Conservation (phyloP, 106 monocot species). For the Apostasia shenzhenica region DNA sequence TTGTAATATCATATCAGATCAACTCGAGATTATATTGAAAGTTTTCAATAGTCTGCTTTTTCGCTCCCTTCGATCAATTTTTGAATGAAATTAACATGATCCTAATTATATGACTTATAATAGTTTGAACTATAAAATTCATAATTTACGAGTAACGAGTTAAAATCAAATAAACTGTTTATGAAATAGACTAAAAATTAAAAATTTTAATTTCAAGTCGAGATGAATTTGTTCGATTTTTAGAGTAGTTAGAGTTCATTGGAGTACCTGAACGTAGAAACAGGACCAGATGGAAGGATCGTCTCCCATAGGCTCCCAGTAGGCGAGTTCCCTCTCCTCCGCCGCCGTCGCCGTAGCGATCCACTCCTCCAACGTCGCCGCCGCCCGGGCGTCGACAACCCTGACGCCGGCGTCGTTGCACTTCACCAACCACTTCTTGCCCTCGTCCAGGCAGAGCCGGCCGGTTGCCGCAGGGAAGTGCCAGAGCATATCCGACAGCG, state of each 20-base stretch:
- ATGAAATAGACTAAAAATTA: too few relatives aligned
- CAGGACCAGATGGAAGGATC: conserved; percentile 76
- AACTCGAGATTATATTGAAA: background rate
- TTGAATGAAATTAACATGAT: too few relatives aligned
- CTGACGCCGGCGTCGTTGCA: conserved; percentile 89
- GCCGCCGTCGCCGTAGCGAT: conserved; percentile 32
- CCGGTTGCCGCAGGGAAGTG: conserved; percentile 73
- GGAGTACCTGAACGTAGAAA: conserved; percentile 57
- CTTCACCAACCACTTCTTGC: conserved; percentile 48
- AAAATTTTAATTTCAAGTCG: too few relatives aligned
- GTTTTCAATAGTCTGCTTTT: too few relatives aligned
- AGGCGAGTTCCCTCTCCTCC: conserved; percentile 55
- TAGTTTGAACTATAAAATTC: too few relatives aligned
- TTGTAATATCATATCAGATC: background rate
- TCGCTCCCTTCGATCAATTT: too few relatives aligned
- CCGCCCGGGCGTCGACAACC: conserved; percentile 44
- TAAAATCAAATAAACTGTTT: too few relatives aligned
- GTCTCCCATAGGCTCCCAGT: conserved; percentile 47
- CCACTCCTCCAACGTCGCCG: conserved; percentile 50
- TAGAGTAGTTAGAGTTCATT: too few relatives aligned
- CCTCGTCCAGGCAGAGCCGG: conserved; percentile 26
- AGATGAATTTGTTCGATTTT: too few relatives aligned
- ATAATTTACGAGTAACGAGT: too few relatives aligned
- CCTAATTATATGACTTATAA: too few relatives aligned
- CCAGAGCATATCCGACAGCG: conserved; percentile 65